Evolutionary conservation across 2,329 filamentous ascomycete species (phyloP).

Genomic region (Xylaria polymorpha): DNA sequence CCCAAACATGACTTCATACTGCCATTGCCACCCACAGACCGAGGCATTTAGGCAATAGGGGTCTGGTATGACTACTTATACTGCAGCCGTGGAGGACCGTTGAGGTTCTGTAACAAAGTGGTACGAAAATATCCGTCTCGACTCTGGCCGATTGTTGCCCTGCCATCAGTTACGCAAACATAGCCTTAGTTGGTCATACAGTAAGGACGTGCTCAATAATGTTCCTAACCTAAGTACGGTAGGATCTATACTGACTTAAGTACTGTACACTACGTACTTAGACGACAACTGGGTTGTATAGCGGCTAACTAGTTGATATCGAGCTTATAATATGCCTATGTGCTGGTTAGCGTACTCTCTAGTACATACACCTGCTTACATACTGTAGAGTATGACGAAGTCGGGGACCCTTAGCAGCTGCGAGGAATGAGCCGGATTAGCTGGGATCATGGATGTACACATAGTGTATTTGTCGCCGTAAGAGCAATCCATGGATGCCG

Average conservation of each 20-base stretch:
- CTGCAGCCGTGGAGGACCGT: background rate
- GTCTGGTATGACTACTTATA: background rate
- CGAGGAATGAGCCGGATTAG: constrained; percentile 1
- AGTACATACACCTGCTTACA: too few relatives aligned
- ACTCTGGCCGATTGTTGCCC: too few relatives aligned
- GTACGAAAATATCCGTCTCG: background rate
- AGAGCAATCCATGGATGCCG: background rate
- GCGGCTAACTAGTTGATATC: too few relatives aligned
- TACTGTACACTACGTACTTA: too few relatives aligned
- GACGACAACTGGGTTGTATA: too few relatives aligned
- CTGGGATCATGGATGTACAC: constrained; percentile 4
- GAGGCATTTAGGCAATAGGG: background rate
- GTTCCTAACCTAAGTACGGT: too few relatives aligned
- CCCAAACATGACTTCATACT: background rate
- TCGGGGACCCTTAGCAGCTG: background rate
- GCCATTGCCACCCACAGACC: background rate
- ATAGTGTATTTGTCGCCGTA: background rate
- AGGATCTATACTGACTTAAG: too few relatives aligned
- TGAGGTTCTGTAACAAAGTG: background rate
- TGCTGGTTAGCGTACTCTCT: too few relatives aligned
- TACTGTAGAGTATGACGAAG: background rate
- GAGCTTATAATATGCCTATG: too few relatives aligned
- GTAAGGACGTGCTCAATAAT: background rate
- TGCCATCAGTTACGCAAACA: background rate
- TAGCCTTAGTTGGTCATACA: background rate